Evolutionary conservation across 2,329 filamentous ascomycete genomes (phyloP).

Genomic region (Claviceps monticola): DNA sequence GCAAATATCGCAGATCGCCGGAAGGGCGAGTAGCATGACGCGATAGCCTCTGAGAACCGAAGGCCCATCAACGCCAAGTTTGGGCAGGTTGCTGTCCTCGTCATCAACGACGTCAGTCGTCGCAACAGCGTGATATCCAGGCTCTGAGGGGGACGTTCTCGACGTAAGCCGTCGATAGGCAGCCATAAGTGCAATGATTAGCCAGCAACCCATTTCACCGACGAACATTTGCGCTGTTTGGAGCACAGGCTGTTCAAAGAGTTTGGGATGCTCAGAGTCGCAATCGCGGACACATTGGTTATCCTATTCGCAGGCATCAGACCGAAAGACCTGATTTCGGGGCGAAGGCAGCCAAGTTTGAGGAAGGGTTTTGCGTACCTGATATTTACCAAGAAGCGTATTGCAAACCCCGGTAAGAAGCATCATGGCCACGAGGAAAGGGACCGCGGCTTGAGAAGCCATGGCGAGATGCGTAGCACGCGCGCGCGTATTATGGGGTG

Average conservation of each 20-base stretch:
- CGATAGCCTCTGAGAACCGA: constrained; percentile 57
- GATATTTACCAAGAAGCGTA: constrained; percentile 91
- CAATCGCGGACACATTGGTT: constrained; percentile 95
- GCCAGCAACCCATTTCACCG: constrained; percentile 91
- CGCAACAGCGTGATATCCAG: constrained; percentile 54
- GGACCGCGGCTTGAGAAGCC: constrained; percentile 58
- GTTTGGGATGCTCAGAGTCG: constrained; percentile 51
- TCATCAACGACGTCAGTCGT: constrained; percentile 26
- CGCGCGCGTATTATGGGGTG: background rate
- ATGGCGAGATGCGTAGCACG: constrained; percentile 29
- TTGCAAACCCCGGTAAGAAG: constrained; percentile 92
- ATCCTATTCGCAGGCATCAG: constrained; percentile 41
- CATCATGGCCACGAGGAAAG: constrained; percentile 91
- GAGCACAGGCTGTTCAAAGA: constrained; percentile 89
- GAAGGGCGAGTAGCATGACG: constrained; percentile 64
- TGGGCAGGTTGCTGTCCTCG: constrained; percentile 8
- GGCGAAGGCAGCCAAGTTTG: background rate
- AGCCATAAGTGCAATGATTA: constrained; percentile 61
- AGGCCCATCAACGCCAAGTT: constrained; percentile 37
- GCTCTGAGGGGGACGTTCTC: constrained; percentile 26
- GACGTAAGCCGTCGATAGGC: constrained; percentile 47
- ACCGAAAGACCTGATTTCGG: background rate
- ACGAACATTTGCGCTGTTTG: constrained; percentile 98
- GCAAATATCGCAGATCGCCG: constrained; percentile 84
- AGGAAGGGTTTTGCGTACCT: constrained; percentile 38